A percentile compares a stretch with the other conserved stretches of the same genome.
These are phyloP conservation scores for Quercus lobata DNA, from an alignment of 331 rosid genomes.

Conservation along the genomic window DNA sequence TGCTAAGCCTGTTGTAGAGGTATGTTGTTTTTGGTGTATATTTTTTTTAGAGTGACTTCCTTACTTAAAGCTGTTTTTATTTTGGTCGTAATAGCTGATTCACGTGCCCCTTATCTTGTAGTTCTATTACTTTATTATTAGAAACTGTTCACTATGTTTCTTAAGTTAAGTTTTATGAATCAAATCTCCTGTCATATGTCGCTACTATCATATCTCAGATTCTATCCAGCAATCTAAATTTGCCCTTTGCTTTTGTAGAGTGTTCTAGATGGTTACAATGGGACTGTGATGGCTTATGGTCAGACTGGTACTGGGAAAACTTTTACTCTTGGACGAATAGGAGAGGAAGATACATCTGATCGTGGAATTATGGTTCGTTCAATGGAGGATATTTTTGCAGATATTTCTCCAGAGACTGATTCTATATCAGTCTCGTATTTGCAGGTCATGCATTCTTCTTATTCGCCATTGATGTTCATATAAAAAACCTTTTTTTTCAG, in stretches of 20 bases:
- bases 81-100: not conserved
- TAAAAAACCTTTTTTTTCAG: not conserved
- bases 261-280: slow-evolving; percentile 95
- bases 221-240: not conserved
- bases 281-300: slow-evolving; percentile 99
- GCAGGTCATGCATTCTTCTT: slow-evolving; percentile 47
- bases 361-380: slow-evolving; percentile 98
- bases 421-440: slow-evolving; percentile 72
- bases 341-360: slow-evolving; percentile 78
- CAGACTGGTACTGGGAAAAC: slow-evolving; percentile 99
- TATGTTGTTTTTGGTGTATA: slow-evolving; percentile 22
- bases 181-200: not conserved
- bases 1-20: slow-evolving; percentile 99
- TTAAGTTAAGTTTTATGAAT: not conserved
- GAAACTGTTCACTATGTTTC: not conserved
- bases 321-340: slow-evolving; percentile 88
- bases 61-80: not conserved
- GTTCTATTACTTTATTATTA: not conserved
- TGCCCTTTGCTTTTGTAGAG: slow-evolving; percentile 52
- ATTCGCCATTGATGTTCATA: not conserved
- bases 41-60: not conserved
- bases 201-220: not conserved
- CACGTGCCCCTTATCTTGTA: not conserved
- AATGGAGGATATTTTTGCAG: slow-evolving; percentile 89
- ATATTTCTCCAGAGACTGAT: slow-evolving; percentile 72